Evolutionary conservation across 768 basidiomycete species (phyloP).

Genomic region (Stropharia rugosoannulata): DNA sequence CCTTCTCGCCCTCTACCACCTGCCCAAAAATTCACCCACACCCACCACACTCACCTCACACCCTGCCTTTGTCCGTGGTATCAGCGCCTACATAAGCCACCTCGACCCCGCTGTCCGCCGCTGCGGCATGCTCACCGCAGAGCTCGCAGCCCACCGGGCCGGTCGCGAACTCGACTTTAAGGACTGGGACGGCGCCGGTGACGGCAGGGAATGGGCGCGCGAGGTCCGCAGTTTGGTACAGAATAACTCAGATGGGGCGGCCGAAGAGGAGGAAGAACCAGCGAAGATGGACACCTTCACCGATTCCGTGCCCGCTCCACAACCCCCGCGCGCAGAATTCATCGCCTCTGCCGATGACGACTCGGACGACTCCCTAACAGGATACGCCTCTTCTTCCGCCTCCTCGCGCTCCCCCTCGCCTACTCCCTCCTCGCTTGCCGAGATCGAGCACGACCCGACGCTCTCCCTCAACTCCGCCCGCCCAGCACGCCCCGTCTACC

Average conservation of each 20-base stretch:
- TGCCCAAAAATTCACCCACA: conserved; percentile 49
- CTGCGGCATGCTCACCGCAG: conserved; percentile 92
- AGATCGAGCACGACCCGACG: conserved; percentile 85
- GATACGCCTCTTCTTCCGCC: conserved; percentile 64
- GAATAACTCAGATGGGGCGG: conserved; percentile 50
- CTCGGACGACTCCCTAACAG: conserved; percentile 83
- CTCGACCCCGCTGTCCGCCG: conserved; percentile 72
- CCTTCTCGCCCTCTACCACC: conserved; percentile 60
- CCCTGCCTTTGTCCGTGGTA: conserved; percentile 61
- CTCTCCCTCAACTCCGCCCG: conserved; percentile 70
- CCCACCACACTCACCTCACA: conserved; percentile 49
- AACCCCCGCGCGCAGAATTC: conserved; percentile 19
- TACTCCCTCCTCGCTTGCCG: conserved; percentile 75
- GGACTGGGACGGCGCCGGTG: conserved; percentile 78
- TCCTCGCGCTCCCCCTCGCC: conserved; percentile 72
- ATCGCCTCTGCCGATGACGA: conserved; percentile 44
- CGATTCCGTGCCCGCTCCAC: neutral
- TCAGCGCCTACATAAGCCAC: conserved; percentile 78
- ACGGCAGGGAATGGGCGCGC: conserved; percentile 64
- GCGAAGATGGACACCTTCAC: conserved; percentile 1
- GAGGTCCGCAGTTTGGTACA: conserved; percentile 52
- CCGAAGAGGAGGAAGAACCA: conserved; percentile 24
- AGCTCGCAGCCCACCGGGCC: conserved; percentile 63
- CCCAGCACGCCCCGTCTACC: conserved; percentile 82
- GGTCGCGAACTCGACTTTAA: conserved; percentile 76